Percentiles rank a stretch among this genome's conserved stretches.
Conservation (phyloP, 2,329 filamentous ascomycete species). For the Bipolaris oryzae region DNA sequence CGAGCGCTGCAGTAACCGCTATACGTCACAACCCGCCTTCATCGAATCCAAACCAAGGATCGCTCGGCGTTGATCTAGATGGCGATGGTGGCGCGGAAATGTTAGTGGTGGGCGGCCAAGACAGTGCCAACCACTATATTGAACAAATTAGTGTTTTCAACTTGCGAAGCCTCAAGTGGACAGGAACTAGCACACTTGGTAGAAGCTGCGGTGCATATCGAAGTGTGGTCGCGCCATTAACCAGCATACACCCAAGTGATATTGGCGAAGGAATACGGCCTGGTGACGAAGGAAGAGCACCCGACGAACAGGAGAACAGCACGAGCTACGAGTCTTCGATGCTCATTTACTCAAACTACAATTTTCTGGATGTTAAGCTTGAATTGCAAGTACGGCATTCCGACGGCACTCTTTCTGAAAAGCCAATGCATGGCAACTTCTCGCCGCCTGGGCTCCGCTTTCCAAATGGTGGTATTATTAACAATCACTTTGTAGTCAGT, state of each 20-base stretch:
- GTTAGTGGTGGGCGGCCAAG: constrained; percentile 95
- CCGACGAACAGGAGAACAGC: constrained; percentile 37
- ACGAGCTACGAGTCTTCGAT: constrained; percentile 65
- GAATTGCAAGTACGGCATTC: constrained; percentile 87
- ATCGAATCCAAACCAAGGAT: constrained; percentile 82
- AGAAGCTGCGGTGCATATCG: constrained; percentile 96
- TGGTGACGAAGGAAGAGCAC: constrained; percentile 48
- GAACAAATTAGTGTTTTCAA: constrained; percentile 99
- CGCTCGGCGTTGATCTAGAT: constrained; percentile 86
- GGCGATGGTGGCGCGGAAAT: constrained; percentile 93
- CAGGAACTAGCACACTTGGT: constrained; percentile 81
- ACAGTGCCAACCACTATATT: constrained; percentile 98
- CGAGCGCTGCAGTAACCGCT: constrained; percentile 81
- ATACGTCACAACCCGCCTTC: constrained; percentile 88
- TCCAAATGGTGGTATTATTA: constrained; percentile 93
- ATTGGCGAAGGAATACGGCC: constrained; percentile 64
- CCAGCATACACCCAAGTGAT: constrained; percentile 66
- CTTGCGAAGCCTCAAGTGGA: constrained; percentile 92
- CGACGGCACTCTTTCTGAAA: constrained; percentile 84
- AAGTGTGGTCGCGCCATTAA: constrained; percentile 87
- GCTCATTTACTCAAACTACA: constrained; percentile 99
- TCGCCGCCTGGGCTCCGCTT: constrained; percentile 93
- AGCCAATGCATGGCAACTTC: constrained; percentile 83
- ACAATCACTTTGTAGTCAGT: constrained; percentile 95
- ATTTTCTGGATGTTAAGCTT: constrained; percentile 95